phyloP scores from a whole-genome alignment of 768 basidiomycete genomes.

The Cystobasidium onofrii region DNA sequence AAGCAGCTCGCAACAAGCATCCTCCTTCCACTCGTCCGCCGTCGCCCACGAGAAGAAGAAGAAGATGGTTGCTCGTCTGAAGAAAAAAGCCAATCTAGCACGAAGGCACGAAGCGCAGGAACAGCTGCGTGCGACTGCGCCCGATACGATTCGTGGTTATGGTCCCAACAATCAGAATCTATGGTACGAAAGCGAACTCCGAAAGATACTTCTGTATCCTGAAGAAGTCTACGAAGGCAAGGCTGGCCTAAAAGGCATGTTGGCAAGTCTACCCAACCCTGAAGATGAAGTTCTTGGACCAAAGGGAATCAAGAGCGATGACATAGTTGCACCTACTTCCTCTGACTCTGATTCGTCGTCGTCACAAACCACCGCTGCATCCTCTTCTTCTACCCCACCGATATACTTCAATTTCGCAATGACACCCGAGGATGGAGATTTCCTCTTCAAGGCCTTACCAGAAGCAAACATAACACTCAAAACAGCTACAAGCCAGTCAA shows the following conservation, averaged over 20 bases:
- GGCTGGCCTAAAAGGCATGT: constrained; percentile 8
- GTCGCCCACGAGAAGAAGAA: constrained; percentile 28
- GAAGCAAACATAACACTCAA: constrained; percentile 47
- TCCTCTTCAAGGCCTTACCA: constrained; percentile 65
- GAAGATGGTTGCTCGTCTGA: constrained; percentile 43
- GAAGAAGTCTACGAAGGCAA: constrained; percentile 21
- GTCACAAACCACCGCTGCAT: not conserved
- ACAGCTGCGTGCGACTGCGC: constrained; percentile 48
- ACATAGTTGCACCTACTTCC: not conserved
- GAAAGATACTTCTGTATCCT: constrained; percentile 35
- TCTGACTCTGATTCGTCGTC: not conserved
- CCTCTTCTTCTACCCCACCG: no score
- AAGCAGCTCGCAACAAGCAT: not conserved
- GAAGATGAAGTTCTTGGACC: constrained; percentile 4
- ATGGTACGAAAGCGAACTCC: constrained; percentile 62
- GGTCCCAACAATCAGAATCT: constrained; percentile 57
- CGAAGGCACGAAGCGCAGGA: constrained; percentile 50
- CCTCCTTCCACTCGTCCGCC: constrained; percentile 15
- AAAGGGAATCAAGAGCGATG: constrained; percentile 1
- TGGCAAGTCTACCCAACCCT: constrained; percentile 5
- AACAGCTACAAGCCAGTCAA: constrained; percentile 19
- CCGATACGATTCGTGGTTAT: constrained; percentile 69
- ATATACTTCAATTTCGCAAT: constrained; percentile 69
- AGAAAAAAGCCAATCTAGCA: constrained; percentile 45
- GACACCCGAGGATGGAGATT: constrained; percentile 52